Percentiles rank a stretch among this genome's conserved stretches.
Conservation (phyloP, 345 rosid genomes). For the Lumnitzera racemosa region DNA sequence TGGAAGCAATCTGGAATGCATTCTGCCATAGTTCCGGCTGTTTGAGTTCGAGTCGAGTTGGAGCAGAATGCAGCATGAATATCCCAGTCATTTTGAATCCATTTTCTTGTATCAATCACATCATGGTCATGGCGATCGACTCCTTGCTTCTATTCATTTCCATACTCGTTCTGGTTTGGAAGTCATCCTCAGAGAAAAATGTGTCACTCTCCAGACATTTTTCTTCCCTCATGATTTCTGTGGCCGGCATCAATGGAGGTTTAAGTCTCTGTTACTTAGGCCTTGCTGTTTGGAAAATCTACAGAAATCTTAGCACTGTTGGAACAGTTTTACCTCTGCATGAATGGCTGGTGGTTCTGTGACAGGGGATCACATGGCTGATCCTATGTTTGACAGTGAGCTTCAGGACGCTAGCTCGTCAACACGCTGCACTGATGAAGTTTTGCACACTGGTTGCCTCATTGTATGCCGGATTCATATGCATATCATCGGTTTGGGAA, state of each 20-base stretch:
- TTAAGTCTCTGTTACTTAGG: conserved; percentile 26
- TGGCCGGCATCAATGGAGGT: conserved; percentile 17
- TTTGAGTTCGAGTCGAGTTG: no score
- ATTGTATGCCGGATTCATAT: conserved; percentile 22
- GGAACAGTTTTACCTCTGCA: conserved; percentile 19
- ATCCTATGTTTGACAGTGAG: conserved; percentile 13
- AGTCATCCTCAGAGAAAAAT: conserved; percentile 4
- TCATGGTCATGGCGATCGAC: conserved; percentile 22
- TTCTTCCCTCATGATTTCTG: conserved; percentile 7
- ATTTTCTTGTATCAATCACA: conserved; percentile 21
- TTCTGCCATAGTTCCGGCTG: conserved; percentile 10
- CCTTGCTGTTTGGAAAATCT: conserved; percentile 21
- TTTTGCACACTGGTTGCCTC: conserved; percentile 14
- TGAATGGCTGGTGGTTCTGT: conserved; percentile 19
- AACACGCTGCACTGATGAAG: conserved; percentile 1
- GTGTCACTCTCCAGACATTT: conserved; percentile 4
- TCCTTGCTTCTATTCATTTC: conserved; percentile 16
- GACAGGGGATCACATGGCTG: conserved; percentile 36
- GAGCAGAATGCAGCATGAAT: background rate
- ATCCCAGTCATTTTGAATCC: conserved; percentile 9
- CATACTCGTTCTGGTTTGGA: conserved; percentile 14
- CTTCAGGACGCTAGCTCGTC: conserved; percentile 14
- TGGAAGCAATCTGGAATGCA: conserved; percentile 20
- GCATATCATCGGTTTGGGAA: conserved; percentile 16
- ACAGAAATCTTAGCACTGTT: conserved; percentile 8